Evolutionary conservation across 2,329 filamentous ascomycete species (phyloP), one percentile per base, ranked within the genome.

Genomic region (Scytalidium lignicola): DNA sequence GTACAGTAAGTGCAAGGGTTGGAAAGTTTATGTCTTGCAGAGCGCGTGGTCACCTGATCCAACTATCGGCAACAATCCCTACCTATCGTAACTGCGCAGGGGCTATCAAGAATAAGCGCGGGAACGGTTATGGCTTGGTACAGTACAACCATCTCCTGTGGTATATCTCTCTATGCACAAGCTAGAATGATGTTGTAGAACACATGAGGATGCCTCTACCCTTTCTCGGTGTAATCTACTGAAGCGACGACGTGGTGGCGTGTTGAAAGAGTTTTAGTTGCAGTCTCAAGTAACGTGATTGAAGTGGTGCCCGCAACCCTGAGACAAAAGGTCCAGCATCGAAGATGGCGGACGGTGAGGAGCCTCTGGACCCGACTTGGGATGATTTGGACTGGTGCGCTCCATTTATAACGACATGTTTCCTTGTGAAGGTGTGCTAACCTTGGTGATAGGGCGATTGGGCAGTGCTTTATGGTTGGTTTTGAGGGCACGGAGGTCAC

Each of bases 391-490:
- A 63, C 54, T 64, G 61, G 61, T 64, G 51, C 40, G 58, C 53
- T 26, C n/a, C 13, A 5, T 19, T 39, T 5, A 4, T 20, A 47
- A 20, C 10, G n/a, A 20, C 6, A 10, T 47, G 13, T 23, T 50
- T 21, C 32, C 32, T 13, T 8, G 15, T 37, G 32, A 37, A 37
- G 32, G 32, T 13, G 32, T 40, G 32, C 40, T 44, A 23, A 72
- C 69, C 55, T 64, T 46, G 29, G 23, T 43, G 37, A 48, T 62
- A 84, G 81, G 76, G 79, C 80, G 53, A 83, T 89, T 73, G 86
- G 86, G 53, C 86, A 90, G 74, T 79, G 85, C 73, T 76, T 90
- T 67, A 85, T 88, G 67, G 88, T 90, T 84, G 54, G 32, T 37
- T 17, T 5, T 44, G 40, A 37, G 41, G 88, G 88, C 53, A 89